These are phyloP conservation scores for Anisogramma anomala DNA, from an alignment of 2,329 filamentous ascomycete species.

Conservation along the genomic window DNA sequence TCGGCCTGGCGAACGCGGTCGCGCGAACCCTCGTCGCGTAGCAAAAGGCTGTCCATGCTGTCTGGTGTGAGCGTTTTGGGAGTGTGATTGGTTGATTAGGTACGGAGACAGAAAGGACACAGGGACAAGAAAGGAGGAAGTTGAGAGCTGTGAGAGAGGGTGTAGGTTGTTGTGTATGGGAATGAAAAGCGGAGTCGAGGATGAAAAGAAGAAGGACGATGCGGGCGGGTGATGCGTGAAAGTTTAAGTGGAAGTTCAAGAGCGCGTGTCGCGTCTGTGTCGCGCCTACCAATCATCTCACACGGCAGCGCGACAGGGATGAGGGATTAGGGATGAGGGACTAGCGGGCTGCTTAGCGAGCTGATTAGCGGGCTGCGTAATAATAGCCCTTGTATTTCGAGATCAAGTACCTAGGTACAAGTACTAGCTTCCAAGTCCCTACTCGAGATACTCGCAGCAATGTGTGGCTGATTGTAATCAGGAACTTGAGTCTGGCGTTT, in stretches of 20 bases:
- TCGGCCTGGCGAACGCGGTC: constrained; percentile 78
- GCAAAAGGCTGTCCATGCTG: constrained; percentile 60
- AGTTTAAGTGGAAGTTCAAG: not conserved
- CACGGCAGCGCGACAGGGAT: constrained; percentile 2
- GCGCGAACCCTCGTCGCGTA: constrained; percentile 73
- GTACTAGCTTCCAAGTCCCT: too few species aligned
- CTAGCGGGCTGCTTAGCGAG: not conserved
- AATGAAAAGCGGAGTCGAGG: too few species aligned
- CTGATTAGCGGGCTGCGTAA: too few species aligned
- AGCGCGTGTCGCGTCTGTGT: not conserved
- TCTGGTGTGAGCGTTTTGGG: not conserved
- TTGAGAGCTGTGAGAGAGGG: not conserved
- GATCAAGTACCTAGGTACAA: too few species aligned
- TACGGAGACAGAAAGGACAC: not conserved
- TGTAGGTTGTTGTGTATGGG: too few species aligned
- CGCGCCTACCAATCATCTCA: constrained; percentile 5
- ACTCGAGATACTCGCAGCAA: too few species aligned
- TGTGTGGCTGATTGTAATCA: too few species aligned
- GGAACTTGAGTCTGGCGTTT: too few species aligned
- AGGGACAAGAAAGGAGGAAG: not conserved
- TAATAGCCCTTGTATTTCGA: too few species aligned
- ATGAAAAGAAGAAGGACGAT: not conserved
- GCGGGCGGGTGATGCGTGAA: not conserved
- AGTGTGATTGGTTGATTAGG: not conserved
- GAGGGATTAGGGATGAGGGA: too few species aligned